These are phyloP conservation scores for Saccharomyces hybrid DNA, from an alignment of 1,139 yeast genomes.

Conservation along the genomic window DNA sequence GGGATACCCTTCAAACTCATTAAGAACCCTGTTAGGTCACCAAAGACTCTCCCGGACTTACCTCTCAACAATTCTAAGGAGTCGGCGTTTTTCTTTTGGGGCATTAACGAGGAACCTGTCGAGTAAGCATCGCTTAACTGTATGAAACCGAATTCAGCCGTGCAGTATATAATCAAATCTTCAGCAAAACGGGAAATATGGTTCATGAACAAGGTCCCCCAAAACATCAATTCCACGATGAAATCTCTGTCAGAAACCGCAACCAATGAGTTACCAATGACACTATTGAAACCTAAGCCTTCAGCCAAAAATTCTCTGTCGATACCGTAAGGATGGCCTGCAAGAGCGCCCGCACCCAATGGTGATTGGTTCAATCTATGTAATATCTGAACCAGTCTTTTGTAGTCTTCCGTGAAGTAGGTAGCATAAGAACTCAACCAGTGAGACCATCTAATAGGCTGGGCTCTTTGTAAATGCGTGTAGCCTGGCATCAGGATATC, in stretches of 20 bases:
- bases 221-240: constrained; percentile 91
- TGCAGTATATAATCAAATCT: constrained; percentile 89
- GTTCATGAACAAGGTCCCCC: constrained; percentile 94
- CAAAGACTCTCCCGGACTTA: constrained; percentile 94
- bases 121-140: constrained; percentile 95
- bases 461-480: constrained; percentile 97
- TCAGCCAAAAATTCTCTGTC: constrained; percentile 84
- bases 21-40: constrained; percentile 88
- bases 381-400: constrained; percentile 72
- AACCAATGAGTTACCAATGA: constrained; percentile 87
- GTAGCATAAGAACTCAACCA: constrained; percentile 95
- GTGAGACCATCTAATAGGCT: constrained; percentile 98
- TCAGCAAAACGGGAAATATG: constrained; percentile 91
- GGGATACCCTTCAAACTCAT: constrained; percentile 95
- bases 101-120: constrained; percentile 97
- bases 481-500: constrained; percentile 97
- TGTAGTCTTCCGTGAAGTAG: constrained; percentile 81
- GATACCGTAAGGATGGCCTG: constrained; percentile 97
- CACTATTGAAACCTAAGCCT: constrained; percentile 69
- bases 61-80: constrained; percentile 92
- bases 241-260: constrained; percentile 97
- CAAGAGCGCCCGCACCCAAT: constrained; percentile 93
- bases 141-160: constrained; percentile 93
- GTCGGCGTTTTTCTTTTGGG: constrained; percentile 97
- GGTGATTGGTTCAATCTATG: constrained; percentile 84